Percentiles rank a stretch among this genome's conserved stretches.
Evolutionary conservation across 176 grass and related monocot species (phyloP).

Genomic region (Carex littledalei): DNA sequence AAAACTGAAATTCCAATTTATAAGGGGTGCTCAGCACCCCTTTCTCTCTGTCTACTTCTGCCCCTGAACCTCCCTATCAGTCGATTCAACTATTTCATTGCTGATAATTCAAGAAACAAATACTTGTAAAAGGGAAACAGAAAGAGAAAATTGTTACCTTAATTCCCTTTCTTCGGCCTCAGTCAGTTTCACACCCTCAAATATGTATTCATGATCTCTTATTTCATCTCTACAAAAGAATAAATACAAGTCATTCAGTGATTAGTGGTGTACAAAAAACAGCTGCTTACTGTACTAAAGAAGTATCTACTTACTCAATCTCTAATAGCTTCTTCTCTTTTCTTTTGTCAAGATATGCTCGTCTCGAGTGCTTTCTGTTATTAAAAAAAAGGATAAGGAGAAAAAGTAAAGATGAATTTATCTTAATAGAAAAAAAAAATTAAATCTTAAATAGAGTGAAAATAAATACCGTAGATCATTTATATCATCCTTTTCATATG

Average conservation of each 20-base stretch:
- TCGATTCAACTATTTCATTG: background rate
- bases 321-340: slow-evolving; percentile 92
- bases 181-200: slow-evolving; percentile 74
- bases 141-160: slow-evolving; percentile 35
- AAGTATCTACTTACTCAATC: slow-evolving; percentile 49
- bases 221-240: slow-evolving; percentile 65
- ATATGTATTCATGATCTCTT: slow-evolving; percentile 83
- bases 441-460: slow-evolving; percentile 13
- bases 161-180: slow-evolving; percentile 72
- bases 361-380: slow-evolving; percentile 82
- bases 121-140: background rate
- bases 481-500: slow-evolving; percentile 71
- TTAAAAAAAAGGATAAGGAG: background rate
- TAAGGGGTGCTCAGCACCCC: too few relatives aligned
- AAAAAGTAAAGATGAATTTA: background rate
- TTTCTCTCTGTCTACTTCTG: too few relatives aligned
- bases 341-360: slow-evolving; percentile 74
- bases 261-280: slow-evolving; percentile 14
- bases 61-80: background rate
- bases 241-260: background rate
- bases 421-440: slow-evolving; percentile 15
- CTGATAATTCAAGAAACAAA: background rate
- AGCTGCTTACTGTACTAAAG: slow-evolving; percentile 4
- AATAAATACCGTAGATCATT: slow-evolving; percentile 59
- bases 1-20: too few relatives aligned